Base-by-base conservation (phyloP, 331 rosid genomes). In the Erythrophleum ivorense region DNA sequence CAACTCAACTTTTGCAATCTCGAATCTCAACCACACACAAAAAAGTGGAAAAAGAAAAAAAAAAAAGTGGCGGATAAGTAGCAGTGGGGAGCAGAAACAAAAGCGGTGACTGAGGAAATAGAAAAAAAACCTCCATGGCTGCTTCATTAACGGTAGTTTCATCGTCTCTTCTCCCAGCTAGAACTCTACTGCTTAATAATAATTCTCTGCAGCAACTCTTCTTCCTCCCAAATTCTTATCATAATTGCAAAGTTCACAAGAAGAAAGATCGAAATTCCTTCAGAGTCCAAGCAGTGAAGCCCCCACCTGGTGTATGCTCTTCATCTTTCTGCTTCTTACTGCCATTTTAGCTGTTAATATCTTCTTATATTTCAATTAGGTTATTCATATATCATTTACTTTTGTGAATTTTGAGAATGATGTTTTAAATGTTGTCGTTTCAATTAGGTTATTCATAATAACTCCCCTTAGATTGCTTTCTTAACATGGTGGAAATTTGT, bases 271-370 rank as follows among this genome's bases (percentile, higher is more conserved):
- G 80, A 36, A 45, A 65, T 72, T 66, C 89, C 72, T 89, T 90
- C 80, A 66, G 77, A 65, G 87, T 91, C 21, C 87, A 66, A 82
- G 99, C 98, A 52, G 92, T 80, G 13, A 95, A 93, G 80, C 84
- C 89, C 54, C 97, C 99, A 63, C 80, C 90, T 66, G 98, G 98
- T 64, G 97, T 95, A 89, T 13, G 91, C 53, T 40, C 77, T 76
- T 63, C 54, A 29, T 49, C 77, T 18, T 74, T 29, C 73, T 66
- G 40, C 6, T 63, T 66, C 60, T 83, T 7, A 18, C 36, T 1
- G 3, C 15, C 19, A 57, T 73, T 0, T 13, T 15, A 24, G 3
- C 66, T 24, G 1, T 2, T 69, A 12, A 36, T 24, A 16, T 59
- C 5, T 21, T 24, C 3, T 24, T 59, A 9, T 3, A 9, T 59